A percentile compares a stretch with the other conserved stretches of the same genome.
Conservation (phyloP, 106 monocot species). For the Platanthera guangdongensis region DNA sequence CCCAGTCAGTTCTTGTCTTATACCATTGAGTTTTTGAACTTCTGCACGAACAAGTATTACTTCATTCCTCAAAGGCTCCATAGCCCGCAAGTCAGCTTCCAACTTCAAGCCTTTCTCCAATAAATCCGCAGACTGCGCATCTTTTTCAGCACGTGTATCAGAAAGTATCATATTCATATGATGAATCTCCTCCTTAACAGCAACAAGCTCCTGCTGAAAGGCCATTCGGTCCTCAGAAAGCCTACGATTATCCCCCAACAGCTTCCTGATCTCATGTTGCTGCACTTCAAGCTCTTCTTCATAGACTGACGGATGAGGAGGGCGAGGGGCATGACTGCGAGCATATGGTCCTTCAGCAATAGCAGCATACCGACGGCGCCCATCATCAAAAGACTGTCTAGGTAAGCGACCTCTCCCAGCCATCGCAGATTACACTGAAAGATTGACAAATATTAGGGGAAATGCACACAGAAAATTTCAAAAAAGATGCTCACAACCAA, state of each 20-base stretch:
- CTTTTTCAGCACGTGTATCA: slow-evolving; percentile 46
- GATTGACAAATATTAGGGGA: not conserved
- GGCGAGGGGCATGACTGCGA: slow-evolving; percentile 25
- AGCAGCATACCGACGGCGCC: slow-evolving; percentile 26
- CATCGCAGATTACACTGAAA: slow-evolving; percentile 19
- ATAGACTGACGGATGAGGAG: slow-evolving; percentile 23
- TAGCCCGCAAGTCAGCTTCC: slow-evolving; percentile 50
- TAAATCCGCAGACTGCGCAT: slow-evolving; percentile 34
- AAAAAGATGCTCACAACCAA: not conserved
- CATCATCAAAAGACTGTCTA: slow-evolving; percentile 29
- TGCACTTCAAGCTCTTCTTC: slow-evolving; percentile 50
- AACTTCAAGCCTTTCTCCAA: slow-evolving; percentile 60
- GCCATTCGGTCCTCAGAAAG: slow-evolving; percentile 34
- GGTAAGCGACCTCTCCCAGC: slow-evolving; percentile 41
- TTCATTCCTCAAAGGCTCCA: slow-evolving; percentile 43
- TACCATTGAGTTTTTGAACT: slow-evolving; percentile 34
- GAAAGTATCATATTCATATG: slow-evolving; percentile 27
- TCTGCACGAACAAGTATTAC: slow-evolving; percentile 32
- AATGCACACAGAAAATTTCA: not conserved
- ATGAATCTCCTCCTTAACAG: slow-evolving; percentile 44
- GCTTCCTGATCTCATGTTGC: slow-evolving; percentile 43
- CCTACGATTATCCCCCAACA: slow-evolving; percentile 35
- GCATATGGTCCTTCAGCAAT: slow-evolving; percentile 31
- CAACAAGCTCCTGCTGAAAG: slow-evolving; percentile 40
- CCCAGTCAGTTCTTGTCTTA: slow-evolving; percentile 46